Conservation (phyloP, 202 grass and related monocot species). For the Cymbopogon flexuosus region DNA sequence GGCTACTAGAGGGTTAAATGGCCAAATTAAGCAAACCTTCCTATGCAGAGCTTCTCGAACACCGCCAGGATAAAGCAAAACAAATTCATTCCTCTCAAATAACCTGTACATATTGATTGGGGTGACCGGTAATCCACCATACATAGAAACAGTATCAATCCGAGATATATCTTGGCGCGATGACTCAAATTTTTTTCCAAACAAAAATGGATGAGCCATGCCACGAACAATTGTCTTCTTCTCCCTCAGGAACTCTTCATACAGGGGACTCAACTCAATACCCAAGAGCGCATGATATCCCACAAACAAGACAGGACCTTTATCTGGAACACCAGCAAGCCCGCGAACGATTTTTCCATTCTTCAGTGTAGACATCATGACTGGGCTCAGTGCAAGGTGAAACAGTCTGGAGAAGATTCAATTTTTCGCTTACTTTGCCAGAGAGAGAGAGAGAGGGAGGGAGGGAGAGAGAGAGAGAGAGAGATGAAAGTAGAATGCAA, state of each 20-base stretch:
- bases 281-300: conserved; percentile 78
- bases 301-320: conserved; percentile 80
- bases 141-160: conserved; percentile 52
- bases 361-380: conserved; percentile 65
- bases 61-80: conserved; percentile 88
- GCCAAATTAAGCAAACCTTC: conserved; percentile 47
- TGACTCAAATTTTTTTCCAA: conserved; percentile 40
- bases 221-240: conserved; percentile 61
- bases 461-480: neutral
- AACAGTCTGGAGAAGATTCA: conserved; percentile 52
- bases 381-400: conserved; percentile 58
- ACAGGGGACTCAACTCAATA: conserved; percentile 59
- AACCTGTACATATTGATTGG: conserved; percentile 76
- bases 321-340: conserved; percentile 64
- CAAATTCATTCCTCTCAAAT: conserved; percentile 61
- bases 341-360: conserved; percentile 64
- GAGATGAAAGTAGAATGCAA: neutral
- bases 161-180: conserved; percentile 44
- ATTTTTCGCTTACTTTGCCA: neutral
- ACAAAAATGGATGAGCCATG: conserved; percentile 66
- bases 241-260: conserved; percentile 68
- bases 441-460: neutral
- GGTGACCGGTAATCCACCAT: conserved; percentile 61
- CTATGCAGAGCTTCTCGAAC: conserved; percentile 73
- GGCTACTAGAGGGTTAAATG: neutral